Evolutionary conservation across 345 rosid species (phyloP).

Genomic region (Gossypium herbaceum): DNA sequence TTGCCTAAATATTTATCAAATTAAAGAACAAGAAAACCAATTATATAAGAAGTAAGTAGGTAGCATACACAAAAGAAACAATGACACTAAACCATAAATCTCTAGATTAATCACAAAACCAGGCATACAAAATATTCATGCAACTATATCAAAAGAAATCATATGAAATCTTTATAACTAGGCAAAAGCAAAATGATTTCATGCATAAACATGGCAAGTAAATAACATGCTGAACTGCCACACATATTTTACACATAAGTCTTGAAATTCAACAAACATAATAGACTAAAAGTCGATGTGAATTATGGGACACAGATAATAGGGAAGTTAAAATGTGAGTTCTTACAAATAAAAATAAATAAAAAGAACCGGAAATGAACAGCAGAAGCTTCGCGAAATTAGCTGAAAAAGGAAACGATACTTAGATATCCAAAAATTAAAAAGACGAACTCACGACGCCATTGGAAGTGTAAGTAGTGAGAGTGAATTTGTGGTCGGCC

Average conservation of each 20-base stretch:
- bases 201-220: neutral
- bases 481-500: conserved; percentile 79
- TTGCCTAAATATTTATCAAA: conserved; percentile 39
- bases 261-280: neutral
- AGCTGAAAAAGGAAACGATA: neutral
- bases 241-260: neutral
- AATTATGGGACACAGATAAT: neutral
- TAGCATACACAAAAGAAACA: neutral
- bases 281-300: neutral
- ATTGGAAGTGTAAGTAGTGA: conserved; percentile 73
- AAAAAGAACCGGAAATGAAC: neutral
- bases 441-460: conserved; percentile 63
- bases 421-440: neutral
- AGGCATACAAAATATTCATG: neutral
- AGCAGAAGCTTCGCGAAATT: neutral
- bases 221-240: neutral
- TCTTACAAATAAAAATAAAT: neutral
- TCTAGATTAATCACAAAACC: neutral
- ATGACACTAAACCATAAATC: neutral
- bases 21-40: neutral
- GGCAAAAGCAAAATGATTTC: neutral
- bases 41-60: neutral
- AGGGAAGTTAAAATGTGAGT: neutral
- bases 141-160: neutral
- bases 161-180: neutral